phyloP scores from a whole-genome alignment of 306 rosid species.

The Trichosanthes cucumerina region DNA sequence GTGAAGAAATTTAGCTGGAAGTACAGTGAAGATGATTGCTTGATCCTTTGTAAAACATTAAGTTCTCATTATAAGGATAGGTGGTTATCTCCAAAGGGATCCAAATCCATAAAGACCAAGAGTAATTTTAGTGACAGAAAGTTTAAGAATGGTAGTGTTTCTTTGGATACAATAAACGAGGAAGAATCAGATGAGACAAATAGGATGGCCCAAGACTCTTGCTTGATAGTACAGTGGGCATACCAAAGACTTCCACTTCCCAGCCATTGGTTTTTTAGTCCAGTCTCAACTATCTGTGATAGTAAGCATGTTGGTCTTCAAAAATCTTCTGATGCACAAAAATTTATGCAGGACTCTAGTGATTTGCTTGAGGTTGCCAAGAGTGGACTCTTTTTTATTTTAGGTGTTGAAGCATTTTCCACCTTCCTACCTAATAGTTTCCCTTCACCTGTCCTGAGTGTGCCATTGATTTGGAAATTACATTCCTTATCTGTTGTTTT shows the following conservation, averaged over 20 bases:
- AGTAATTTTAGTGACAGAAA: slow-evolving; percentile 20
- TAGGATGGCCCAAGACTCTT: slow-evolving; percentile 18
- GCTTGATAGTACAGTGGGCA: slow-evolving; percentile 67
- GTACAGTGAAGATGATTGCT: slow-evolving; percentile 56
- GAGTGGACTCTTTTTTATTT: slow-evolving; percentile 73
- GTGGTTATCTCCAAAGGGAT: slow-evolving; percentile 65
- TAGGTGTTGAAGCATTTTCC: slow-evolving; percentile 78
- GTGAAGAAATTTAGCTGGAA: slow-evolving; percentile 43
- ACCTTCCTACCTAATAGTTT: slow-evolving; percentile 33
- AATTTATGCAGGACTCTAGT: slow-evolving; percentile 23
- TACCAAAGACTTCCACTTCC: slow-evolving; percentile 91
- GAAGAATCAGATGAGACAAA: slow-evolving; percentile 56
- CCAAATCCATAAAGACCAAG: slow-evolving; percentile 24
- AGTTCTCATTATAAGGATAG: slow-evolving; percentile 67
- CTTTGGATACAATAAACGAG: slow-evolving; percentile 66
- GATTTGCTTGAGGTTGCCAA: slow-evolving; percentile 53
- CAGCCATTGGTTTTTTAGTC: slow-evolving; percentile 64
- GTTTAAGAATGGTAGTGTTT: slow-evolving; percentile 29
- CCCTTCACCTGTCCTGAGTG: slow-evolving; percentile 58
- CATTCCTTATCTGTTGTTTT: slow-evolving; percentile 79
- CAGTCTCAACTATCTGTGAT: slow-evolving; percentile 58
- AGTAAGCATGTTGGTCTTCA: slow-evolving; percentile 36
- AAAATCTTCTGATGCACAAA: slow-evolving; percentile 28
- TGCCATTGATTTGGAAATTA: slow-evolving; percentile 80
- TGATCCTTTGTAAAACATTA: slow-evolving; percentile 44